Base-by-base conservation (phyloP, 2,329 filamentous ascomycete species). In the Lasiodiplodia theobromae region DNA sequence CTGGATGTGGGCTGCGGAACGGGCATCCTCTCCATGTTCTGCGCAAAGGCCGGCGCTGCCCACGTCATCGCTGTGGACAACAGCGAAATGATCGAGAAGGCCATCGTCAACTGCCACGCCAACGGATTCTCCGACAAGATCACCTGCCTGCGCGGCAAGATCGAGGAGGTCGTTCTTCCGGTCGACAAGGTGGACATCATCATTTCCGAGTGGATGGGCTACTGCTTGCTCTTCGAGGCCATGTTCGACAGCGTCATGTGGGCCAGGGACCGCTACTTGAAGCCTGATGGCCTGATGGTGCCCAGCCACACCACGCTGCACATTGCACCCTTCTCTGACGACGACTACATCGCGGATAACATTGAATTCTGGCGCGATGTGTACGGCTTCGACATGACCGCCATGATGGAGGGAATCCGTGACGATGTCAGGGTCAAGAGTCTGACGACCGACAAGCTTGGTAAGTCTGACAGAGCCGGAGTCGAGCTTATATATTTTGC, bases 141-240 rank as follows among this genome's bases (percentile, higher is more conserved):
- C 75, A 93, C 90, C 77, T 93, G 92, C 74, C 84, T 97, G 60
- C 88, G 90, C 71, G 94, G 95, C 47, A 92, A 93, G 75, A 92
- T 97, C 70, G 95, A 98, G 79, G 94, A 97, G 72, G 92, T 97
- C 67, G 85, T 82, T 68, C 86, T 94, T 25, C 94, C 64, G 1
- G 90, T 95, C 8, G 85, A 89, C 66, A 85, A 94, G 75, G 94
- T 97, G 56, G 95, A 98, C 81, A 91, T 98, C 75, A 97, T 98
- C 77, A 91, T 98, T 70, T 96, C 92, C 69, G 94, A 98, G 80
- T 98, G 94, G 94, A 98, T 98, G 94, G 94, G 94, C 37, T 98
- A 98, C 78, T 92, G 91, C 71, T 86, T 97, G 21, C 86, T 97
- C 6, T 98, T 96, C 79, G 94, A 98, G 81, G 93, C 94, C 68